Base-by-base conservation (phyloP, 2,329 filamentous ascomycete species). In the Tolypocladium tropicale region DNA sequence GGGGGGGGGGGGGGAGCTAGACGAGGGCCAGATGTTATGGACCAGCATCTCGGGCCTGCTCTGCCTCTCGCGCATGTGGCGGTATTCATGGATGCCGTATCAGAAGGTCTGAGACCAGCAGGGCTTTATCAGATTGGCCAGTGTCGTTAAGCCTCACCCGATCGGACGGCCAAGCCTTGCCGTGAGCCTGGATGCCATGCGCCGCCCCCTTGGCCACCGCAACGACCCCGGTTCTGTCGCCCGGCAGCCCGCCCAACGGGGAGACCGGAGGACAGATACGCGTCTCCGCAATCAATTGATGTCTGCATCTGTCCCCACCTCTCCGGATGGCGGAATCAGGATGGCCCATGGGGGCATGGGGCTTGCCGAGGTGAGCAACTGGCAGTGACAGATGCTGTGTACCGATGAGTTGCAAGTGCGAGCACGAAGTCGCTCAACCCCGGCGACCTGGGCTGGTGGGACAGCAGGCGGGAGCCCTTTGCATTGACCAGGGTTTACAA, bases 71-170 rank as follows among this genome's bases (percentile, higher is more conserved):
- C 21, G 30, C 41, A 41, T 28, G 4, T 41, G 28, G 49, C 34
- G 34, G 28, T 34, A 10, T 28, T 36, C 32, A 48, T n/a, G 41
- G 39, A 12, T 52, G 32, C 32, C 11, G 55, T 54, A 43, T 50
- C 41, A 41, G 30, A 56, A 56, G 25, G 52, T 54, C 52, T 54
- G n/a, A 56, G 55, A 51, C 55, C 52, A 48, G 41, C 43, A 36
- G 23, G n/a, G 32, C 6, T 12, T 23, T 23, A n/a, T 37, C 16
- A 50, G 39, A 54, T 49, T 54, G 53, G 53, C 12, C 37, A n/a
- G 32, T 6, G 10, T n/a, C 43, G 18, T 21, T 32, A 54, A 54
- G 43, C 39, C 37, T 54, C 53, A 48, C 41, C 52, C 53, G 37
- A 48, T 46, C 34, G 53, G 36, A 30, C 41, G 53, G 53, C 37